A percentile compares a stretch with the other conserved stretches of the same genome.
These are phyloP conservation scores for Dendrobium officinale DNA, from an alignment of 106 monocot genomes.

Conservation along the genomic window DNA sequence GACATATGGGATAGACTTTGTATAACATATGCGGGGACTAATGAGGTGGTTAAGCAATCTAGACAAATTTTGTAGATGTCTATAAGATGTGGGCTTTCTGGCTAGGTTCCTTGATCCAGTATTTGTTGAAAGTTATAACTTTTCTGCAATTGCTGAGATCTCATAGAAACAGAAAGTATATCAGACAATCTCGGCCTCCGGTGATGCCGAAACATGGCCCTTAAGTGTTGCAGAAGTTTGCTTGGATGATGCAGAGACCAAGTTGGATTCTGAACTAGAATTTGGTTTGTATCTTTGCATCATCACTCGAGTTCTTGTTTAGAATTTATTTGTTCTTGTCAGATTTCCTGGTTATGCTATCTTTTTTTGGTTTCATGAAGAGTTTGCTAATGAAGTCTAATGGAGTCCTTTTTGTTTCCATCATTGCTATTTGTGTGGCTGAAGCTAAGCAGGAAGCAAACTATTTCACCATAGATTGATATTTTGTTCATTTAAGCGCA, in stretches of 20 bases:
- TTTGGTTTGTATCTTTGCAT: conserved; percentile 1
- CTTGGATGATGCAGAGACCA: not conserved
- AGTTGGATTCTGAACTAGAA: not conserved
- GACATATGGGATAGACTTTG: too few relatives aligned
- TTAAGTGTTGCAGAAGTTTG: not conserved
- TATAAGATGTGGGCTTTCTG: conserved; percentile 87
- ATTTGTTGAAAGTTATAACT: conserved; percentile 43
- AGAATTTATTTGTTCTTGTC: conserved; percentile 44
- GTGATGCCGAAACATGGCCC: conserved; percentile 6
- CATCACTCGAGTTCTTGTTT: not conserved
- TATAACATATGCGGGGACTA: too few relatives aligned
- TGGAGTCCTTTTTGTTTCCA: not conserved
- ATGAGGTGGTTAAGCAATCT: too few relatives aligned
- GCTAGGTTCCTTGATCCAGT: conserved; percentile 70
- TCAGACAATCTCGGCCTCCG: not conserved
- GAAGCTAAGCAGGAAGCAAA: too few relatives aligned
- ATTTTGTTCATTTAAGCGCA: too few relatives aligned
- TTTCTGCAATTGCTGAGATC: conserved; percentile 39
- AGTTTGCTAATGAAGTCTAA: conserved; percentile 24
- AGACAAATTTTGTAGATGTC: conserved; percentile 80
- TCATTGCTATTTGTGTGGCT: not conserved
- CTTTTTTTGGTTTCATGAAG: conserved; percentile 24
- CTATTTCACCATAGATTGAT: too few relatives aligned
- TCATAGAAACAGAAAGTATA: conserved; percentile 31
- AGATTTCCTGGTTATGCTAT: conserved; percentile 13